Percentiles rank a stretch among this genome's conserved stretches.
Conservation (phyloP, 1,284 basidiomycete species). For the Puccinia sorghi region DNA sequence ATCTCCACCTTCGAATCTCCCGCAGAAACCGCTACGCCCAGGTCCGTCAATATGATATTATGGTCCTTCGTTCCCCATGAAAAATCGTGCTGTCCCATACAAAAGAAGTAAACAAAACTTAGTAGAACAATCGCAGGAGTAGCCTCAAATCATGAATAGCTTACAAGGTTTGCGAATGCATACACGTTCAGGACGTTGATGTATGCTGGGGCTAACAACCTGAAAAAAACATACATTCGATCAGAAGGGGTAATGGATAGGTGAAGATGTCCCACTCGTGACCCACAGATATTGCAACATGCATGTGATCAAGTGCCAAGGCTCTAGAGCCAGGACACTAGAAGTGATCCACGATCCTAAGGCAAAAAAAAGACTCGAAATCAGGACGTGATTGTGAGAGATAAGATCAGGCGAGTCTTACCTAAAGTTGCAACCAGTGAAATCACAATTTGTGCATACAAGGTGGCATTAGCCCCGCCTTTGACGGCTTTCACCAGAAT, state of each 20-base stretch:
- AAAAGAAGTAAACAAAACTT: background rate
- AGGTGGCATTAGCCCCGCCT: constrained; percentile 65
- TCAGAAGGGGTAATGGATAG: constrained; percentile 54
- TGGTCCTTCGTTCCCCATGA: constrained; percentile 60
- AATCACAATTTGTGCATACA: constrained; percentile 74
- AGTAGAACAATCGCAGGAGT: background rate
- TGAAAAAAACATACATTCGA: constrained; percentile 63
- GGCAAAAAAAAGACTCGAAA: constrained; percentile 32
- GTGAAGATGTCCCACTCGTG: background rate
- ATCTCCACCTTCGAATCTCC: constrained; percentile 81
- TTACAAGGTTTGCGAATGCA: constrained; percentile 51
- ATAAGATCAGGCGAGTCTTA: constrained; percentile 61
- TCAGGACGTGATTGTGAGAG: constrained; percentile 54
- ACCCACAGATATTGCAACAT: constrained; percentile 24
- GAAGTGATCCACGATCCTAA: constrained; percentile 48
- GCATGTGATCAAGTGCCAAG: constrained; percentile 65
- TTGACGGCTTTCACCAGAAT: constrained; percentile 71
- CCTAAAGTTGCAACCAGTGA: constrained; percentile 84
- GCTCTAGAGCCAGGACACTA: constrained; percentile 85
- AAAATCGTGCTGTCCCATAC: constrained; percentile 53
- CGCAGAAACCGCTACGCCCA: constrained; percentile 62
- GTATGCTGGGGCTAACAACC: constrained; percentile 83
- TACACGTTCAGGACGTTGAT: constrained; percentile 71
- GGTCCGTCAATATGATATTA: constrained; percentile 55
- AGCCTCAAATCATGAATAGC: background rate